phyloP scores from a whole-genome alignment of 768 basidiomycete genomes.

The Russula lepida region DNA sequence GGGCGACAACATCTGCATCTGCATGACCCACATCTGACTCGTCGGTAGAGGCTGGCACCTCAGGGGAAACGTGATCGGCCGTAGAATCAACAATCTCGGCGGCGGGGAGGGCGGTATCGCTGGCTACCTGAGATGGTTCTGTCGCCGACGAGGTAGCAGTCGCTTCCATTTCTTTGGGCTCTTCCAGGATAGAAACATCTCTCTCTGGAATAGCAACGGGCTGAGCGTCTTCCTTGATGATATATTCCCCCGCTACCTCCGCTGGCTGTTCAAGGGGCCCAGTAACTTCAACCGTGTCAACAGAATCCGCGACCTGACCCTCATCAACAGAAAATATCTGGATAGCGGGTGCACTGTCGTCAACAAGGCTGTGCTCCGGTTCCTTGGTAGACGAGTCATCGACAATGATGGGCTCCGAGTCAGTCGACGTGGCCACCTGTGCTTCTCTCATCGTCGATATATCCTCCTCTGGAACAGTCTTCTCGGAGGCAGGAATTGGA shows the following conservation, averaged over 20 bases:
- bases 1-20: not conserved
- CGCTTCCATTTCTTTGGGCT: not conserved
- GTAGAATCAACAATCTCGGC: not conserved
- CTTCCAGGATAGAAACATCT: not conserved
- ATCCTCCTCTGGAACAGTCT: not conserved
- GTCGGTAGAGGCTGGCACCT: not conserved
- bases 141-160: not conserved
- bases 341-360: not conserved
- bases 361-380: constrained; percentile 15
- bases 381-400: not conserved
- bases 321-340: constrained; percentile 10
- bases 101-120: not conserved
- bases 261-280: not conserved
- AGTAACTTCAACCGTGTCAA: not conserved
- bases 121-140: not conserved
- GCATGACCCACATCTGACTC: not conserved
- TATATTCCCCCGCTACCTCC: not conserved
- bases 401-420: not conserved
- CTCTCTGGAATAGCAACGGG: not conserved
- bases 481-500: not conserved
- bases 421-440: not conserved
- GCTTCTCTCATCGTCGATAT: not conserved
- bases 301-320: constrained; percentile 2
- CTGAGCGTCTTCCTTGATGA: constrained; percentile 13
- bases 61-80: not conserved